Evolutionary conservation across 495 filamentous ascomycete species (phyloP), one percentile per base, ranked within the genome.

Genomic region (Aspergillus cristatus): DNA sequence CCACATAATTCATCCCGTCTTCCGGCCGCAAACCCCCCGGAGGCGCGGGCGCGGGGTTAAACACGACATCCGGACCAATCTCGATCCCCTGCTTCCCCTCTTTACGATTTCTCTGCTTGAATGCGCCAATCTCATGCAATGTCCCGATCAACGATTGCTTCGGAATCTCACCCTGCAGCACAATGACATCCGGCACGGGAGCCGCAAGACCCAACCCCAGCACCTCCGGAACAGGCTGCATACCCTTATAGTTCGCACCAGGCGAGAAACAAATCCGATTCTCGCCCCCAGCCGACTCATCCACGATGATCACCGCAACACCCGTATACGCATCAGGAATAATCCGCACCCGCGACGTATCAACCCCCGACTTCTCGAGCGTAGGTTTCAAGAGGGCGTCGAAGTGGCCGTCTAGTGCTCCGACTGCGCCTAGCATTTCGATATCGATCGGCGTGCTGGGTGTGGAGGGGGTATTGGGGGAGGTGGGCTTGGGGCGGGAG

Each of bases 121-220:
- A 58, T 18, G 43, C 38, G 11, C 41, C 51, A 15, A 67, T 38
- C 16, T 55, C 54, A 14, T 57, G 34, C 17, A 95, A 57, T 14
- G 81, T 79, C 12, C 75, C 68, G 6, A 93, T 54, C 0, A 87
- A 77, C 0, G 86, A 85, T 3, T 69, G 59, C 2, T 84, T 46
- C 0, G 87, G 88, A 8, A 90, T 85, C 58, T 98, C 91, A 1
- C 91, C 70, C 66, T 98, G 91, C 72, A 96, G 72, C 14, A 98
- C 70, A 10, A 94, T 69, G 18, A 93, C 50, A 45, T 81, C 74
- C 6, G 81, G 75, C 10, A 60, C 47, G 1, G 66, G 68, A 4
- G 50, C 35, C 24, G 46, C 48, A 4, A 64, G 37, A 13, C 53
- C 54, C 14, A 53, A 55, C 8, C 57, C 54, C 20, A 79, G 55